Conservation (phyloP, 345 rosid genomes). For the Hibiscus trionum region DNA sequence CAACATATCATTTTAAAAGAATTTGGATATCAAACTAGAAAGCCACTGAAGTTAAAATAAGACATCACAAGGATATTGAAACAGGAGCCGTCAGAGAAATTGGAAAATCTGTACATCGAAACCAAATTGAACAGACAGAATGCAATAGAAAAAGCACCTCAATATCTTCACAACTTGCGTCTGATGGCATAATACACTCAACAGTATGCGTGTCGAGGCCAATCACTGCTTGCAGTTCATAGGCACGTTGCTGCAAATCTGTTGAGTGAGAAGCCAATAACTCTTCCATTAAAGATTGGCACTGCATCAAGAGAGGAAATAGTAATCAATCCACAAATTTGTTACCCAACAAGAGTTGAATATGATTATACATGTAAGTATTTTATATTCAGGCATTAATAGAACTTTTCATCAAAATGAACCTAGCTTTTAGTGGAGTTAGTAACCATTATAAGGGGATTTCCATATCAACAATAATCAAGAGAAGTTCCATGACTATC, state of each 20-base stretch:
- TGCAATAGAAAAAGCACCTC: conserved; percentile 44
- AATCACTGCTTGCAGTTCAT: conserved; percentile 78
- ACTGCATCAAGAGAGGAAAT: conserved; percentile 42
- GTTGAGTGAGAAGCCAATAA: conserved; percentile 89
- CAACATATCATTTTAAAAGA: background rate
- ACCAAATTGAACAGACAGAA: background rate
- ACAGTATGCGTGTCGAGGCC: conserved; percentile 62
- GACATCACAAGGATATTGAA: background rate
- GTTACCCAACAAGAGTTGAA: background rate
- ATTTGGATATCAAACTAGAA: background rate
- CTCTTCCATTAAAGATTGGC: conserved; percentile 86
- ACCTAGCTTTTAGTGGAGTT: background rate
- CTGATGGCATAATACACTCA: conserved; percentile 62
- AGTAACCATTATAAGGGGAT: background rate
- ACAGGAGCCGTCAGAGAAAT: background rate
- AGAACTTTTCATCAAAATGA: background rate
- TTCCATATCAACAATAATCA: background rate
- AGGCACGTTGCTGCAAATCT: conserved; percentile 97
- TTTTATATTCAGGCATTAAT: background rate
- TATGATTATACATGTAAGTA: background rate
- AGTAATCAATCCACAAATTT: conserved; percentile 1
- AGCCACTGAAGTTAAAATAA: background rate
- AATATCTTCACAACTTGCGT: conserved; percentile 94
- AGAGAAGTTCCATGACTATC: background rate
- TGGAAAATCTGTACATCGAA: background rate